These are phyloP conservation scores for Heliocybe sulcata DNA, from an alignment of 1,284 basidiomycete species.

Conservation along the genomic window DNA sequence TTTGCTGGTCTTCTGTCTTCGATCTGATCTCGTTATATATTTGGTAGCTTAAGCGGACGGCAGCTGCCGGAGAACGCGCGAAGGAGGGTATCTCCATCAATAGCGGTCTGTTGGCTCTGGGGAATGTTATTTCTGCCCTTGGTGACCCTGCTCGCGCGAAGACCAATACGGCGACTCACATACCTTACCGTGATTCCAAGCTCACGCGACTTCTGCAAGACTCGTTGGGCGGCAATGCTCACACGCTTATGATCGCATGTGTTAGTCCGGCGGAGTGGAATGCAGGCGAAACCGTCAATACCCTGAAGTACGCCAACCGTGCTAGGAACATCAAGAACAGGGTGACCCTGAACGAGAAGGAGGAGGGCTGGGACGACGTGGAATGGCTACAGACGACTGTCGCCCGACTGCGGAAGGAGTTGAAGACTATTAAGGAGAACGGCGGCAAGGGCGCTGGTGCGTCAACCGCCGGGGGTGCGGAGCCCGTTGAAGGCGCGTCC, in stretches of 20 bases:
- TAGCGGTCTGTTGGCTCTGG: constrained; percentile 91
- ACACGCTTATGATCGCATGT: constrained; percentile 99
- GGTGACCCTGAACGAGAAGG: constrained; percentile 87
- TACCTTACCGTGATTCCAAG: constrained; percentile 97
- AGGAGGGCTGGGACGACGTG: constrained; percentile 98
- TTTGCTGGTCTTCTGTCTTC: constrained; percentile 7
- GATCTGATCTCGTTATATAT: constrained; percentile 12
- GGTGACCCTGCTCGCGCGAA: constrained; percentile 87
- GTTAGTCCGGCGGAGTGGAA: constrained; percentile 96
- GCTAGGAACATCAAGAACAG: constrained; percentile 97
- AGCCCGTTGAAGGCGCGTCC: constrained; percentile 46
- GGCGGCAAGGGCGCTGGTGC: constrained; percentile 31
- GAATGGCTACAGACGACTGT: constrained; percentile 92
- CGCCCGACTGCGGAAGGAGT: constrained; percentile 78
- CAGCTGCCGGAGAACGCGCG: constrained; percentile 89
- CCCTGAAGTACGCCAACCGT: constrained; percentile 96
- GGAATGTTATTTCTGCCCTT: constrained; percentile 97
- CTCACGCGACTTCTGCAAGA: constrained; percentile 93
- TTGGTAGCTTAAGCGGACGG: constrained; percentile 80
- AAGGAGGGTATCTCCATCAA: constrained; percentile 98
- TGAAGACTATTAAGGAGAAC: constrained; percentile 65
- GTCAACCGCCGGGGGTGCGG: constrained; percentile 16
- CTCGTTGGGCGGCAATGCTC: constrained; percentile 96
- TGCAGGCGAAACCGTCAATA: constrained; percentile 91
- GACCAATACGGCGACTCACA: constrained; percentile 72